Base-by-base conservation (phyloP, 2,329 filamentous ascomycete genomes). In the Phoma sp. region DNA sequence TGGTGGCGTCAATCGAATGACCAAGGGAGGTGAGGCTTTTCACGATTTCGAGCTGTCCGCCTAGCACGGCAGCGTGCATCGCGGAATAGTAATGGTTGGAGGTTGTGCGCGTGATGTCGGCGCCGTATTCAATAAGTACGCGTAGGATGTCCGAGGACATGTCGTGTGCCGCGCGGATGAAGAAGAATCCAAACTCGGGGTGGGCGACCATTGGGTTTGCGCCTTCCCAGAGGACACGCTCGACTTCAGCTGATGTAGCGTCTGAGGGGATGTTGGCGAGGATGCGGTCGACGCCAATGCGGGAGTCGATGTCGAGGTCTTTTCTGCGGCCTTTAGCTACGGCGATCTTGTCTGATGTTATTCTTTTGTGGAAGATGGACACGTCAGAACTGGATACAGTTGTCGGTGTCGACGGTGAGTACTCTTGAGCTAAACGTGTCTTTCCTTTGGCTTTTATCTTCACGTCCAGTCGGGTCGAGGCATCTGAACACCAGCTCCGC, bases 131-230 rank as follows among this genome's bases (percentile, higher is more conserved):
- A 11, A 69, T 53, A 7, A 73, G 49, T 1, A 68, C 53, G 5
- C 58, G 48, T 2, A 73, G 36, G 2, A 71, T 58, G 14, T 59
- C 59, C 0, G 57, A 55, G 1, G 68, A 55, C 55, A 73, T 62
- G 4, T 69, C 59, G 14, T 65, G 62, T 7, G 71, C 69, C 12
- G 61, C 71, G 42, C 68, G 59, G 23, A 71, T 64, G 37, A 68
- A 64, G 39, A 73, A 62, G 34, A 53, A 65, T 0, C 71, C 71
- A 37, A 66, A 72, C 12, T 71, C 65, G 3, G 64, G 60, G 29
- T 73, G 67, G 1, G 53, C 50, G 1, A 67, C 61, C 60, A 70
- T 70, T 1, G 71, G 66, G 23, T 67, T 66, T 11, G 69, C 71
- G 17, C 71, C 71, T 53, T 70, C 63, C 59, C 63, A 68, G 1